Conservation (phyloP, 345 rosid genomes). For the Jatropha curcas region DNA sequence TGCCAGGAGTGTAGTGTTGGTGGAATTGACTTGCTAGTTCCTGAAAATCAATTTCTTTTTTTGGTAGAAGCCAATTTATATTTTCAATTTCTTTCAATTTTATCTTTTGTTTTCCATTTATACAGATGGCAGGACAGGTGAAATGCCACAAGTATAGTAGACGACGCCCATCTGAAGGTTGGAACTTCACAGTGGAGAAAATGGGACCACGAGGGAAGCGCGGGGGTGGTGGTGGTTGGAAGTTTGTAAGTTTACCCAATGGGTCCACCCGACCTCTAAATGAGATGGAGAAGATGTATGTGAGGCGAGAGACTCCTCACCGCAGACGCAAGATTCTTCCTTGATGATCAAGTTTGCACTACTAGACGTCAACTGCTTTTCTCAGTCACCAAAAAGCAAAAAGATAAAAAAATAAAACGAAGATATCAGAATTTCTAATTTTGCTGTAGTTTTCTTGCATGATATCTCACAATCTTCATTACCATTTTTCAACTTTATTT, state of each 20-base stretch:
- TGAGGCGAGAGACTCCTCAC: slow-evolving; percentile 80
- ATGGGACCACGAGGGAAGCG: slow-evolving; percentile 77
- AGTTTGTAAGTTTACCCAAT: slow-evolving; percentile 84
- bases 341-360: slow-evolving; percentile 29
- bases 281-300: slow-evolving; percentile 79
- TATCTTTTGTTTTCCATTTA: slow-evolving; percentile 14
- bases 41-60: no score
- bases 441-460: no score
- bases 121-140: slow-evolving; percentile 75
- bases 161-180: slow-evolving; percentile 72
- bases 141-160: slow-evolving; percentile 87
- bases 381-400: not conserved
- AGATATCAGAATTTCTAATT: no score
- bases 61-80: no score
- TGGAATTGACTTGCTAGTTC: no score
- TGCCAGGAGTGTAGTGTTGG: no score
- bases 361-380: not conserved
- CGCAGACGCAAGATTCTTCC: slow-evolving; percentile 77
- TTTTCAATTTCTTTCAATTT: not conserved
- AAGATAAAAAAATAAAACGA: not conserved
- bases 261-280: slow-evolving; percentile 85
- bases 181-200: slow-evolving; percentile 88
- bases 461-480: no score
- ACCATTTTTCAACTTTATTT: no score
- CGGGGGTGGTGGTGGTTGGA: slow-evolving; percentile 94